phyloP scores from a whole-genome alignment of 2,329 filamentous ascomycete species.

The Colletotrichum theobromicola region DNA sequence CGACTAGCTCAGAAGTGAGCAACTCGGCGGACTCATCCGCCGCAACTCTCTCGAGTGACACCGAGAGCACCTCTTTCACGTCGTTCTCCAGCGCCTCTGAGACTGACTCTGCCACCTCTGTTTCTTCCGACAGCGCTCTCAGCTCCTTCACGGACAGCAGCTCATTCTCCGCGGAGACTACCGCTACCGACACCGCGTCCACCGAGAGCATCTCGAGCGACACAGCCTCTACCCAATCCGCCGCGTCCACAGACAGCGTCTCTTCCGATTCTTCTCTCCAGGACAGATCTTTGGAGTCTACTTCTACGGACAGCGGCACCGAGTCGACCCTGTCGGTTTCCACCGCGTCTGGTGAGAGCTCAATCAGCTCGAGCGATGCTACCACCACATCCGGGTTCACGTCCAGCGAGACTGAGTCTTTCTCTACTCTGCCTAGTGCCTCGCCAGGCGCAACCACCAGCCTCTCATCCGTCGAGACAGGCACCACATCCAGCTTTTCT shows the following conservation, averaged over 20 bases:
- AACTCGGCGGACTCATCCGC: neutral
- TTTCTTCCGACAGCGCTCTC: neutral
- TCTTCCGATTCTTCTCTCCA: neutral
- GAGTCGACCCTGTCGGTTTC: neutral
- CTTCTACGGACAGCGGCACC: neutral
- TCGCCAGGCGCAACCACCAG: neutral
- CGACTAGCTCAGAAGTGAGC: neutral
- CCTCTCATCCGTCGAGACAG: neutral
- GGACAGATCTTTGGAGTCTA: neutral
- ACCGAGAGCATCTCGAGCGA: neutral
- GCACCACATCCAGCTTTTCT: neutral
- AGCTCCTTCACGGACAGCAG: neutral
- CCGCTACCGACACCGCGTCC: neutral
- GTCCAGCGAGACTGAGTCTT: neutral
- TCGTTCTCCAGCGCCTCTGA: neutral
- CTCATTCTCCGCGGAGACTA: neutral
- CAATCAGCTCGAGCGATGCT: neutral
- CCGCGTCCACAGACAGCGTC: neutral
- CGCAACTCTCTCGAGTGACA: accelerated
- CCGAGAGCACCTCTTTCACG: neutral
- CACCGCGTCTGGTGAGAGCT: neutral
- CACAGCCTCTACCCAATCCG: neutral
- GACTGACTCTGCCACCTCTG: neutral
- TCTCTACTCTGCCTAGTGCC: neutral
- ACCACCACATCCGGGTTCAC: neutral